Percentiles rank a stretch among this genome's conserved stretches.
These are phyloP conservation scores for Yamadazyma akitaensis DNA, from an alignment of 805 yeast species.

Conservation along the genomic window DNA sequence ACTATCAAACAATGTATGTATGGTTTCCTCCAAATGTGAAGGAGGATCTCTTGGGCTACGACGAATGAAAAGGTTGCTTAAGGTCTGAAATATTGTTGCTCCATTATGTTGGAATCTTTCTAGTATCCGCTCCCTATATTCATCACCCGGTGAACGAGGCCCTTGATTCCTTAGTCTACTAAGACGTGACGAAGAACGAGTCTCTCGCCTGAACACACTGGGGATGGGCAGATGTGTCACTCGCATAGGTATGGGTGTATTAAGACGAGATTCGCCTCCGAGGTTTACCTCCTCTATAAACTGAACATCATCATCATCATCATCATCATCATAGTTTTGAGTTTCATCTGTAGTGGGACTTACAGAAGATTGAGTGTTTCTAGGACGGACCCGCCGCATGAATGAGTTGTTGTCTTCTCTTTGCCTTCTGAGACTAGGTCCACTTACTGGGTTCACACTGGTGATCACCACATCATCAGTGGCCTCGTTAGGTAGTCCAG, in stretches of 20 bases:
- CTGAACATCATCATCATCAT: slow-evolving; percentile 18
- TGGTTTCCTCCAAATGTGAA: neutral
- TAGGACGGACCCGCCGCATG: neutral
- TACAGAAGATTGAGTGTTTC: neutral
- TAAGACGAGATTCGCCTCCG: neutral
- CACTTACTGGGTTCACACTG: neutral
- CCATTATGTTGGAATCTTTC: neutral
- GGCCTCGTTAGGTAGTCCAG: neutral
- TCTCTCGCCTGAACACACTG: neutral
- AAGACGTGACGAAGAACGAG: neutral
- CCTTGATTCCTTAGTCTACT: neutral
- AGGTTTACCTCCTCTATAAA: slow-evolving; percentile 19
- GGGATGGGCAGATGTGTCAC: neutral
- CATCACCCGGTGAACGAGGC: neutral
- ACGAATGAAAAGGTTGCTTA: neutral
- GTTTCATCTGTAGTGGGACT: neutral
- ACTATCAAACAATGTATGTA: neutral
- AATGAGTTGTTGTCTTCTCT: neutral
- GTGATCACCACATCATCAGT: slow-evolving; percentile 21
- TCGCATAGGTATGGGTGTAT: neutral
- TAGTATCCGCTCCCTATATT: neutral
- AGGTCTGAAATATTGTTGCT: neutral
- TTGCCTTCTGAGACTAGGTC: neutral
- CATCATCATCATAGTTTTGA: slow-evolving; percentile 14
- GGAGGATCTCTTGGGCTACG: neutral